Percentiles rank a stretch among this genome's conserved stretches.
Conservation (phyloP, 768 basidiomycete species). For the Suillus clintonianus region DNA sequence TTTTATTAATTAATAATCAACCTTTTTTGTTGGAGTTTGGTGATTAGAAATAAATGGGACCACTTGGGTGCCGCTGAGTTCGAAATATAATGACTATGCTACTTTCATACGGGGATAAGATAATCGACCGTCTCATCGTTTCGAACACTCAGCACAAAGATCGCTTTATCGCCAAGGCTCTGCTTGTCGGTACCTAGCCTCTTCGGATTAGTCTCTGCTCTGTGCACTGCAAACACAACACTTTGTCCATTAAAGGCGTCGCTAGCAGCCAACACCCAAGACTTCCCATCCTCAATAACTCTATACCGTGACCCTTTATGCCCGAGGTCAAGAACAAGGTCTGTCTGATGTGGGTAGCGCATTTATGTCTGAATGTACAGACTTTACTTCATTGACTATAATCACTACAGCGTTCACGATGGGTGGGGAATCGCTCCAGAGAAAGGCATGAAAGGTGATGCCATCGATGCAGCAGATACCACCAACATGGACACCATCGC, state of each 20-base stretch:
- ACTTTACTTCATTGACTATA: background rate
- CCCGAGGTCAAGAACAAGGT: constrained; percentile 80
- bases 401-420: constrained; percentile 76
- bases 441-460: constrained; percentile 79
- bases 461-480: constrained; percentile 82
- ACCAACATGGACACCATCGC: constrained; percentile 89
- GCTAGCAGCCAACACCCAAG: background rate
- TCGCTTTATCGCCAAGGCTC: constrained; percentile 2
- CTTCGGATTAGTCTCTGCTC: background rate
- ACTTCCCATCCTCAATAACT: background rate
- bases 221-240: background rate
- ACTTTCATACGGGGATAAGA: background rate
- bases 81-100: background rate
- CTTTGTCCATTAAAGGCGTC: background rate
- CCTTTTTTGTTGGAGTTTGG: too few relatives aligned
- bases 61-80: background rate
- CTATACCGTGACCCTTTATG: constrained; percentile 27
- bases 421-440: constrained; percentile 86
- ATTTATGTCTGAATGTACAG: background rate
- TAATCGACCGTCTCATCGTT: background rate
- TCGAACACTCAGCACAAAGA: background rate
- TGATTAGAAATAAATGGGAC: background rate
- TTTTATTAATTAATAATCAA: too few relatives aligned
- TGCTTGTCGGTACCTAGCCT: background rate
- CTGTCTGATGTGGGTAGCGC: constrained; percentile 73